phyloP scores from a whole-genome alignment of 2,329 filamentous ascomycete species.

The Monascus ruber region DNA sequence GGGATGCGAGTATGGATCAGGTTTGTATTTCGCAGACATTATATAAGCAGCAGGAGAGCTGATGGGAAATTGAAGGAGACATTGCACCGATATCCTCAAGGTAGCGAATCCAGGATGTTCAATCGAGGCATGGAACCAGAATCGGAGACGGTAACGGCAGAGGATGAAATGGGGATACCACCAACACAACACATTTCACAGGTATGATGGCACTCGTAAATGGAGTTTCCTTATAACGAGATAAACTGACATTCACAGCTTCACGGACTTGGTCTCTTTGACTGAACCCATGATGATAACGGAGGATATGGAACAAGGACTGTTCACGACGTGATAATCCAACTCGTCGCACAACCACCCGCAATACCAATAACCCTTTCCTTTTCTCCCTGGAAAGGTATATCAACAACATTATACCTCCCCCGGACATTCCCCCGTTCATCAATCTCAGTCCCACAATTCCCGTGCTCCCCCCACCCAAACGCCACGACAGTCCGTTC shows the following conservation, averaged over 20 bases:
- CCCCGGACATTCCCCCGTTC: slow-evolving; percentile 56
- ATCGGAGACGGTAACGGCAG: slow-evolving; percentile 4
- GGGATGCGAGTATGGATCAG: slow-evolving; percentile 46
- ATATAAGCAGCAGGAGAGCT: no score
- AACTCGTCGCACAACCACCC: slow-evolving; percentile 86
- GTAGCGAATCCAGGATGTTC: slow-evolving; percentile 1
- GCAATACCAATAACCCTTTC: slow-evolving; percentile 52
- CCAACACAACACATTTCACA: slow-evolving; percentile 41
- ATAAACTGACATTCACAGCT: slow-evolving; percentile 18
- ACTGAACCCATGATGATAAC: slow-evolving; percentile 15
- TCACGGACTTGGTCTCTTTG: slow-evolving; percentile 32
- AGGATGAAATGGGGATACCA: slow-evolving; percentile 30
- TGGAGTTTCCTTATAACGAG: neutral
- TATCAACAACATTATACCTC: slow-evolving; percentile 47
- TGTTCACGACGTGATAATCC: slow-evolving; percentile 42
- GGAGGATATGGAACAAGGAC: neutral
- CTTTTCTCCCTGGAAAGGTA: slow-evolving; percentile 47
- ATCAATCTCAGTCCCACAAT: slow-evolving; percentile 63
- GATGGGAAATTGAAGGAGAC: slow-evolving; percentile 8
- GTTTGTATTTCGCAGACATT: slow-evolving; percentile 16
- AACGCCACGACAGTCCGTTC: slow-evolving; percentile 61
- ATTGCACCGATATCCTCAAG: slow-evolving; percentile 15
- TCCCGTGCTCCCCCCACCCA: slow-evolving; percentile 98
- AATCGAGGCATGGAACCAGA: slow-evolving; percentile 1
- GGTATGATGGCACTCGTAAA: slow-evolving; percentile 13